A percentile compares a stretch with the other conserved stretches of the same genome.
Evolutionary conservation across 805 yeast species (phyloP).

Genomic region (Sungouiozyma ichnusensis): DNA sequence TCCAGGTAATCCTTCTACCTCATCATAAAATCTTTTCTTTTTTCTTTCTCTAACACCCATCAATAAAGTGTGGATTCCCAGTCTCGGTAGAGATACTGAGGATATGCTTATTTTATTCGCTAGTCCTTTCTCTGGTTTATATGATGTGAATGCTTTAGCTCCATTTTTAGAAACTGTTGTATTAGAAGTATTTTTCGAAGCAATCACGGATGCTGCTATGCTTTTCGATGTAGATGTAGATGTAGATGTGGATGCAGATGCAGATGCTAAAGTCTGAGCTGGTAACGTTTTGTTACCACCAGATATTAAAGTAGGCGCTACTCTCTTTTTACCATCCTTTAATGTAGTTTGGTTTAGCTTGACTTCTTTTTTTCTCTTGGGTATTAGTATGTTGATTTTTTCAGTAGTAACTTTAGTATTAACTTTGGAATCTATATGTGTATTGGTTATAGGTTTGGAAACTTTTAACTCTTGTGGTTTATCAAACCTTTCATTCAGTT

Average conservation of each 20-base stretch:
- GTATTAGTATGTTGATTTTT: conserved; percentile 17
- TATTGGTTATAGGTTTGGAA: not conserved
- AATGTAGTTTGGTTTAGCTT: conserved; percentile 42
- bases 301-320: conserved; percentile 59
- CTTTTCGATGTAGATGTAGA: conserved; percentile 6
- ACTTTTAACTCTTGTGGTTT: not conserved
- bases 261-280: not conserved
- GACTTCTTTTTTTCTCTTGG: conserved; percentile 21
- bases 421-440: not conserved
- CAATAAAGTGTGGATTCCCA: conserved; percentile 56
- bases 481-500: conserved; percentile 6
- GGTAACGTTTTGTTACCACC: conserved; percentile 10
- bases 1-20: conserved; percentile 5
- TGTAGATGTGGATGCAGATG: not conserved
- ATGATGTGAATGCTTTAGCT: not conserved
- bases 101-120: conserved; percentile 33
- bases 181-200: not conserved
- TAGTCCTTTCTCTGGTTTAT: conserved; percentile 5
- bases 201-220: not conserved
- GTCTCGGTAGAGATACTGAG: conserved; percentile 44
- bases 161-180: not conserved
- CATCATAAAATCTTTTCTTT: conserved; percentile 19
- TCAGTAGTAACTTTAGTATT: conserved; percentile 3
- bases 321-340: conserved; percentile 67
- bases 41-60: conserved; percentile 41